Percentiles rank a stretch among this genome's conserved stretches.
phyloP scores from a whole-genome alignment of 495 filamentous ascomycete genomes.

The Neurospora sp. region DNA sequence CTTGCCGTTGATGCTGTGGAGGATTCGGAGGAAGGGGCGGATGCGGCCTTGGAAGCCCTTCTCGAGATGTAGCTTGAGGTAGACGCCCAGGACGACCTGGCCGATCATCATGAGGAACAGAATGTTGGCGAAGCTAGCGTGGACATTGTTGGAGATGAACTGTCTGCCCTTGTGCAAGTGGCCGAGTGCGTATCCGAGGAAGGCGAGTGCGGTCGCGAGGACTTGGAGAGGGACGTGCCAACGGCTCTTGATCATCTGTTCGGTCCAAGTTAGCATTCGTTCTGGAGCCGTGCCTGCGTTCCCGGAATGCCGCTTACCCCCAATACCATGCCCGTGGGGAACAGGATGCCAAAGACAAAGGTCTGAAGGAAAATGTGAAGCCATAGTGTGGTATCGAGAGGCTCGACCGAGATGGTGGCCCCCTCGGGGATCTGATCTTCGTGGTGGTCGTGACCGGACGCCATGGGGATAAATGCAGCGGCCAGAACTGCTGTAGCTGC shows the following conservation, averaged over 20 bases:
- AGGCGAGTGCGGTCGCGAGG: conserved; percentile 60
- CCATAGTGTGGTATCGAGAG: conserved; percentile 88
- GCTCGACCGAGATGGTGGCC: conserved; percentile 63
- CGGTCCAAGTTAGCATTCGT: background rate
- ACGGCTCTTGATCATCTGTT: conserved; percentile 75
- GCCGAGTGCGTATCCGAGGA: conserved; percentile 82
- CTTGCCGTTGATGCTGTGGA: conserved; percentile 79
- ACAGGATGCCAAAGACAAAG: conserved; percentile 78
- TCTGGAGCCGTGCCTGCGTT: background rate
- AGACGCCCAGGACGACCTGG: conserved; percentile 75
- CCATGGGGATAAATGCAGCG: conserved; percentile 27
- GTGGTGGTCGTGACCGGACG: conserved; percentile 64
- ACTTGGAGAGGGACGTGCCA: conserved; percentile 93
- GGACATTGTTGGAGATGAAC: conserved; percentile 67
- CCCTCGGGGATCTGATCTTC: conserved; percentile 67
- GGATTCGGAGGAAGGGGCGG: conserved; percentile 56
- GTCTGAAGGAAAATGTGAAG: conserved; percentile 86
- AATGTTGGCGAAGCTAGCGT: conserved; percentile 67
- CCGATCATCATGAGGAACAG: conserved; percentile 67
- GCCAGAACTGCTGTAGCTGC: conserved; percentile 8
- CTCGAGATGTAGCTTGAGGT: conserved; percentile 81
- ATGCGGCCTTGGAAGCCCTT: conserved; percentile 72
- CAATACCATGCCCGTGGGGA: conserved; percentile 91
- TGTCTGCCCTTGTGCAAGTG: conserved; percentile 83
- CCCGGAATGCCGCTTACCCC: conserved; percentile 47